Evolutionary conservation across 306 rosid genomes (phyloP).

Genomic region (Amphicarpaea edgeworthii): DNA sequence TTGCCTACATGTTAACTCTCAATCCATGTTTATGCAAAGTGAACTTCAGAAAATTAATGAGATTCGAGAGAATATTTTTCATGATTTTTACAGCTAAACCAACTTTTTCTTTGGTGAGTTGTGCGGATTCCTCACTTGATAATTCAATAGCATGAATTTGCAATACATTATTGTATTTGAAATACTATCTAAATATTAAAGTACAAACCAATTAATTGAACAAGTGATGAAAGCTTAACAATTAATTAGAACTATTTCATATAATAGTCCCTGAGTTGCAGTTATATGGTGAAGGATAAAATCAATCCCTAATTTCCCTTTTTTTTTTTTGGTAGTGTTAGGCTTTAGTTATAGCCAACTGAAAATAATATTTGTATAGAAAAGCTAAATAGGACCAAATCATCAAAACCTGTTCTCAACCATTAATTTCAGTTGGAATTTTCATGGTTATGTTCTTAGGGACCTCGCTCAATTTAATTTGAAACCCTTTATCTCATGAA

Average conservation of each 20-base stretch:
- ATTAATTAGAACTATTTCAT: neutral
- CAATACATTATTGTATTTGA: constrained; percentile 10
- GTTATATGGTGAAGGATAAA: constrained; percentile 17
- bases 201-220: constrained; percentile 1
- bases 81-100: neutral
- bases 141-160: constrained; percentile 7
- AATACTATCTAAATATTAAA: neutral
- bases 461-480: neutral
- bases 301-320: neutral
- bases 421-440: neutral
- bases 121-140: neutral
- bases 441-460: too few relatives aligned
- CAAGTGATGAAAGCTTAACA: neutral
- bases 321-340: neutral
- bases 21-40: constrained; percentile 41
- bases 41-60: neutral
- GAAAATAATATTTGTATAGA: neutral
- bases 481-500: neutral
- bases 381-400: constrained; percentile 14
- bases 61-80: constrained; percentile 11
- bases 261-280: neutral
- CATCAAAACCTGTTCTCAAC: neutral
- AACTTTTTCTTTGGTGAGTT: too few relatives aligned
- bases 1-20: constrained; percentile 9
- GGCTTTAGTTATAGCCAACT: neutral